A percentile compares a stretch with the other conserved stretches of the same genome.
Conservation (phyloP, 2,329 filamentous ascomycete genomes). For the Alternaria rosae region DNA sequence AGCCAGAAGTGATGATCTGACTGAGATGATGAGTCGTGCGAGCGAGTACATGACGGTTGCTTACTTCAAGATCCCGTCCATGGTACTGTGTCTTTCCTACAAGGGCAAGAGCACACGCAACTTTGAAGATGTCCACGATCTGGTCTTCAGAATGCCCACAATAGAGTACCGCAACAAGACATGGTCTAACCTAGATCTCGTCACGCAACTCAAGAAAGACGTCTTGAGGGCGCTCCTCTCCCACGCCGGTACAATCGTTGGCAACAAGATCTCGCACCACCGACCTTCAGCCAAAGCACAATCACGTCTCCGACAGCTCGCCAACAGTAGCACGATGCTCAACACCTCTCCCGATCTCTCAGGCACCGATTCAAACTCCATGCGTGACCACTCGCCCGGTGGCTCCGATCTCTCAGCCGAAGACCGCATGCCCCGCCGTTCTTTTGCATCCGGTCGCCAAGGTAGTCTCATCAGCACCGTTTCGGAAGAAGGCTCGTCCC, state of each 20-base stretch:
- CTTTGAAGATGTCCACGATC: constrained; percentile 94
- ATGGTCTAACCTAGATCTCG: constrained; percentile 96
- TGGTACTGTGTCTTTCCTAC: constrained; percentile 94
- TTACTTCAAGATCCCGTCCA: constrained; percentile 92
- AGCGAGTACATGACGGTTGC: constrained; percentile 98
- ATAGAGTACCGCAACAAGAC: constrained; percentile 99
- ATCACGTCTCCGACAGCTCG: constrained; percentile 80
- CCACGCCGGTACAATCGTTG: constrained; percentile 93
- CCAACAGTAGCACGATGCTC: constrained; percentile 75
- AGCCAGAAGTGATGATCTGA: constrained; percentile 83
- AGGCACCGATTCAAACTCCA: constrained; percentile 38
- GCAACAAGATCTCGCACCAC: constrained; percentile 94
- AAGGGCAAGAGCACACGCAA: constrained; percentile 96
- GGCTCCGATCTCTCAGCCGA: constrained; percentile 39
- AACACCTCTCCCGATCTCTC: constrained; percentile 44
- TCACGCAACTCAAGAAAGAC: constrained; percentile 90
- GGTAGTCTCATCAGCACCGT: constrained; percentile 40
- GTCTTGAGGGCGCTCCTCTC: constrained; percentile 93
- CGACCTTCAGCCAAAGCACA: constrained; percentile 82
- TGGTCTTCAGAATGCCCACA: constrained; percentile 93
- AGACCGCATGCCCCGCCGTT: constrained; percentile 27
- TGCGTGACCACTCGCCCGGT: constrained; percentile 44
- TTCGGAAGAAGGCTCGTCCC: constrained; percentile 35
- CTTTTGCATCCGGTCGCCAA: constrained; percentile 43
- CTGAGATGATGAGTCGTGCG: constrained; percentile 93